Conservation (phyloP, 1,284 basidiomycete species). For the Moesziomyces antarcticus region DNA sequence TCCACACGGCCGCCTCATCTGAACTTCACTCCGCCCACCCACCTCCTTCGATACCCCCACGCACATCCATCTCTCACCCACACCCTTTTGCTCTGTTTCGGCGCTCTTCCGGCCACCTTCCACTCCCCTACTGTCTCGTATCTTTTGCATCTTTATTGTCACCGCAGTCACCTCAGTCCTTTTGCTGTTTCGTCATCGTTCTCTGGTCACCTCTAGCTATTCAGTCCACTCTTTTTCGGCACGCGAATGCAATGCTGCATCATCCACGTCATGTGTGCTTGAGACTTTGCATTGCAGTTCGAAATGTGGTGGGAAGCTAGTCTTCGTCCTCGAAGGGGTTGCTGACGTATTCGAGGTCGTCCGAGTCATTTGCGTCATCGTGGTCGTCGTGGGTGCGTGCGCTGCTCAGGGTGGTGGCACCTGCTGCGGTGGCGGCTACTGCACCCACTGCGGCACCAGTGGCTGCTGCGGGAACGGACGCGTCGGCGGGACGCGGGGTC, state of each 20-base stretch:
- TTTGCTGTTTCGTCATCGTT: no score
- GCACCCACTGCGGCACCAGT: slow-evolving; percentile 5
- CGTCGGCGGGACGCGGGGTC: slow-evolving; percentile 8
- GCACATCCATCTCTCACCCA: neutral
- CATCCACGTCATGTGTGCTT: neutral
- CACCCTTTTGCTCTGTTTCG: no score
- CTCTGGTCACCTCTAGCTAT: no score
- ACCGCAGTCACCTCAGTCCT: no score
- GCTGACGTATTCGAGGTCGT: slow-evolving; percentile 60
- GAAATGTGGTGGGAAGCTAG: slow-evolving; percentile 1
- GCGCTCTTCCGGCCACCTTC: no score
- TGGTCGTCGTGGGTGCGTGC: slow-evolving; percentile 14
- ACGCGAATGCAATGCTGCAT: neutral
- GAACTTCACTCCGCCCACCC: neutral
- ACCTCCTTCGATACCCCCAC: slow-evolving; percentile 1
- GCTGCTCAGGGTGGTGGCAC: slow-evolving; percentile 2
- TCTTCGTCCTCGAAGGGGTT: slow-evolving; percentile 63
- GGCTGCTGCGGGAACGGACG: neutral
- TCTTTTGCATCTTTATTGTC: no score
- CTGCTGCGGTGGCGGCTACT: slow-evolving; percentile 9
- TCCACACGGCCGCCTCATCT: slow-evolving; percentile 22
- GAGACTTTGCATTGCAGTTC: neutral
- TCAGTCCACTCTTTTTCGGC: no score
- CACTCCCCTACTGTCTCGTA: no score
- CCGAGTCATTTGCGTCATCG: slow-evolving; percentile 40